Evolutionary conservation across 2,329 filamentous ascomycete species (phyloP).

Genomic region (Coniochaeta prunicola): DNA sequence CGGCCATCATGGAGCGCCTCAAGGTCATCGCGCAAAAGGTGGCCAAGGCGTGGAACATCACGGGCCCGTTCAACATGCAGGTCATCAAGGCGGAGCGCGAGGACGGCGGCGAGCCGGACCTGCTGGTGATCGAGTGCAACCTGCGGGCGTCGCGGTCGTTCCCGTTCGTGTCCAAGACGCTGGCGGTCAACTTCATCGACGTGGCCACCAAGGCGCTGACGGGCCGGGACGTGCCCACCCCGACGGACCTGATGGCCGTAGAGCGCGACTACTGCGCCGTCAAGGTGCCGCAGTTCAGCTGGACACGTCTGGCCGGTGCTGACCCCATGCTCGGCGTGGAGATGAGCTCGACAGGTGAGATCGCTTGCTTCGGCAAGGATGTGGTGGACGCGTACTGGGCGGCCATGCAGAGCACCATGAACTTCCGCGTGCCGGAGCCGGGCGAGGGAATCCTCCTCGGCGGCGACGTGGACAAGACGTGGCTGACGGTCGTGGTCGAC

Average conservation of each 20-base stretch:
- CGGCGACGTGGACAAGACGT: constrained; percentile 66
- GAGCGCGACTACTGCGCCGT: constrained; percentile 91
- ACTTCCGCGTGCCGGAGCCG: constrained; percentile 93
- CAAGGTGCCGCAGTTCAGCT: constrained; percentile 98
- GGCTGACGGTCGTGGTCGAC: constrained; percentile 74
- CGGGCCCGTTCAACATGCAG: constrained; percentile 99
- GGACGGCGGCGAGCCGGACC: constrained; percentile 63
- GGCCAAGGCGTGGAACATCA: constrained; percentile 94
- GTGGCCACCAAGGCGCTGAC: constrained; percentile 89
- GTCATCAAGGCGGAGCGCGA: constrained; percentile 88
- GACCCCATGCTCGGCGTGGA: constrained; percentile 97
- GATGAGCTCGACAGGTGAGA: constrained; percentile 95
- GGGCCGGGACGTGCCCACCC: constrained; percentile 74
- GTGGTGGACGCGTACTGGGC: constrained; percentile 97
- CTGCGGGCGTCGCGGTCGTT: constrained; percentile 95
- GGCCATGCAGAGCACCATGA: constrained; percentile 94
- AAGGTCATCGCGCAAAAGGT: constrained; percentile 97
- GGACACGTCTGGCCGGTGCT: constrained; percentile 94
- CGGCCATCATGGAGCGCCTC: constrained; percentile 71
- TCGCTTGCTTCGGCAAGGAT: constrained; percentile 96
- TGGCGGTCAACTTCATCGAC: constrained; percentile 95
- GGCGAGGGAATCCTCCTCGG: constrained; percentile 94
- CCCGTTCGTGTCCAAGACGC: constrained; percentile 96
- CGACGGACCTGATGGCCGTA: constrained; percentile 78
- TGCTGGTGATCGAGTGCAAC: constrained; percentile 99